Evolutionary conservation across 2,329 filamentous ascomycete genomes (phyloP).

Genomic region (Lanzia echinophila): DNA sequence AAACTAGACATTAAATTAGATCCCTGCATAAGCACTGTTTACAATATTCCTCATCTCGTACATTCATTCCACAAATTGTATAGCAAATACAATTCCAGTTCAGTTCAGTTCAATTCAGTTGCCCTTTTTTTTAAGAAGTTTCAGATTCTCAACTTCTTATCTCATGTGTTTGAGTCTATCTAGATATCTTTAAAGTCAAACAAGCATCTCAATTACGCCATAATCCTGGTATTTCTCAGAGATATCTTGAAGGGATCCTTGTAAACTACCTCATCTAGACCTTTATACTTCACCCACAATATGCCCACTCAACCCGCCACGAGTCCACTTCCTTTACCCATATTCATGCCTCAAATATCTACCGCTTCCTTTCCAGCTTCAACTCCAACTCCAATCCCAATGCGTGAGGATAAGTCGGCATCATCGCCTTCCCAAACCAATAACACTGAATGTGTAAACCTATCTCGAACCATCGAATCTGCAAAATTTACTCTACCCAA

Average conservation of each 20-base stretch:
- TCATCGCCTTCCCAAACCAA: neutral
- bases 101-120: no score
- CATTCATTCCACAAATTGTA: neutral
- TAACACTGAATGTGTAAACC: neutral
- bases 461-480: no score
- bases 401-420: slow-evolving; percentile 3
- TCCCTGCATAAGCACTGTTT: neutral
- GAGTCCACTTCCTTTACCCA: slow-evolving; percentile 15
- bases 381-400: slow-evolving; percentile 13
- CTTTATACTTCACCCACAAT: slow-evolving; percentile 1
- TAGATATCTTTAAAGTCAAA: neutral
- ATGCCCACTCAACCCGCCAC: slow-evolving; percentile 17
- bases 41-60: neutral
- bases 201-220: neutral
- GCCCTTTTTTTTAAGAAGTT: no score
- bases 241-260: slow-evolving; percentile 1
- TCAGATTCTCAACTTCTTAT: no score
- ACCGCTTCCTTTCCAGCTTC: slow-evolving; percentile 4
- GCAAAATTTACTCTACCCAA: slow-evolving; percentile 42
- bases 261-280: slow-evolving; percentile 9
- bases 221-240: neutral
- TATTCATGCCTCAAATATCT: slow-evolving; percentile 24
- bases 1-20: neutral
- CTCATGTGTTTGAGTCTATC: no score
- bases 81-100: no score